Base-by-base conservation (phyloP, 179 eudicot genomes). In the Heliamphora pulchella region DNA sequence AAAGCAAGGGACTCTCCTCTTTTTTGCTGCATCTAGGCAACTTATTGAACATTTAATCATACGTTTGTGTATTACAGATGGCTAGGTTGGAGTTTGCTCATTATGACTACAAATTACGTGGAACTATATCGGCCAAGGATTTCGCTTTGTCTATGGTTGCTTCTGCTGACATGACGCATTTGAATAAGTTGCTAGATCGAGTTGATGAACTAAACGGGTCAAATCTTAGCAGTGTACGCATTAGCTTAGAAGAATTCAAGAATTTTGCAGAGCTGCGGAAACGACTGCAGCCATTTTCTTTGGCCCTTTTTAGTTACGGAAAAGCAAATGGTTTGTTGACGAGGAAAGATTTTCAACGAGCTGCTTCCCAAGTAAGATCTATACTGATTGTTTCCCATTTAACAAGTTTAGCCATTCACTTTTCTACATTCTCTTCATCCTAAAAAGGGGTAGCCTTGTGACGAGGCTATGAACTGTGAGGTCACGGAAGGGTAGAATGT, bases 81-180 rank as follows among this genome's bases (percentile, higher is more conserved):
- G 50, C 88, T 77, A 83, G 89, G 13, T 79, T 94, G 87, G 97
- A 94, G 84, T 94, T 94, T 81, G 88, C 88, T 54, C 98, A 94
- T 77, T 94, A 94, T 80, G 98, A 94, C 86, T 89, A 80, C 89
- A 93, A 91, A 70, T 84, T 76, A 61, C 82, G 81, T 72, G 94
- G 96, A 39, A 89, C 87, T 11, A 93, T 94, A 82, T 93, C 98
- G 3, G 92, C 97, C n/a, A 86, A 84, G 81, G 97, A 94, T 81
- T 94, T 94, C 84, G 94, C 94, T n/a, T 71, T 94, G 64, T 94
- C 97, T 1, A 91, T 94, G 96, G 93, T 94, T 77, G 97, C 94
- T 70, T 93, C 98, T 57, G 97, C 98, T 4, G 98, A 91, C 77
- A 83, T 93, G 87, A 88, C 85, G 71, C 92, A 91, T 67, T 83